Evolutionary conservation across 495 filamentous ascomycete genomes (phyloP), one percentile per base, ranked within the genome.

Genomic region (Penicillium ucsense): DNA sequence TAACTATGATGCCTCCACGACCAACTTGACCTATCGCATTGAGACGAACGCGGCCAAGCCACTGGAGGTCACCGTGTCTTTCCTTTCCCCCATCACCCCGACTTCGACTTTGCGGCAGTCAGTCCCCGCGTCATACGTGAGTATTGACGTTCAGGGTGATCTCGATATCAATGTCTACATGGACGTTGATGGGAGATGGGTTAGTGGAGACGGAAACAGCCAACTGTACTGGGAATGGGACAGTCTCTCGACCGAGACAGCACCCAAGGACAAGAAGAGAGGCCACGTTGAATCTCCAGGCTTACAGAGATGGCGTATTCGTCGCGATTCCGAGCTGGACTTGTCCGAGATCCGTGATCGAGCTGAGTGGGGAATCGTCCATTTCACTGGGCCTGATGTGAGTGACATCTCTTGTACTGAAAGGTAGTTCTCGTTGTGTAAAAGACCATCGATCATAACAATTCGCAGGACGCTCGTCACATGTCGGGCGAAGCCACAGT

Each of bases 31-130:
- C 34, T 97, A 95, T 62, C 64, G 63, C 11, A 80, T 97, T 36
- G 68, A 72, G 4, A 70, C 78, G 4, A 38, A 43, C 6, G 35
- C 53, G 4, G 53, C 54, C 8, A 50, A 54, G 6, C 72, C 79
- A 40, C 50, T 71, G 3, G 77, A 82, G 46, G 65, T 97, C 45
- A 80, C 78, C 3, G 74, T 95, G 27, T 91, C 89, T 3, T 95
- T 95, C 65, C 75, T 95, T 35, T 95, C 89, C 27, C 91, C 91
- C 4, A 88, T 97, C 39, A 97, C 91, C 0, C 88, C 89, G 3
- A 88, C 88, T 4, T 95, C 90, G 46, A 95, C 89, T 44, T 69
- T 95, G 50, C 80, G 89, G 55, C 91, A 97, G 73, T 84, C 87
- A 30, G 82, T 97, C 35, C 91, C 91, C 30, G 91, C 89, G 9